Conservation (phyloP, 768 basidiomycete species). For the Mycena leptocephala region DNA sequence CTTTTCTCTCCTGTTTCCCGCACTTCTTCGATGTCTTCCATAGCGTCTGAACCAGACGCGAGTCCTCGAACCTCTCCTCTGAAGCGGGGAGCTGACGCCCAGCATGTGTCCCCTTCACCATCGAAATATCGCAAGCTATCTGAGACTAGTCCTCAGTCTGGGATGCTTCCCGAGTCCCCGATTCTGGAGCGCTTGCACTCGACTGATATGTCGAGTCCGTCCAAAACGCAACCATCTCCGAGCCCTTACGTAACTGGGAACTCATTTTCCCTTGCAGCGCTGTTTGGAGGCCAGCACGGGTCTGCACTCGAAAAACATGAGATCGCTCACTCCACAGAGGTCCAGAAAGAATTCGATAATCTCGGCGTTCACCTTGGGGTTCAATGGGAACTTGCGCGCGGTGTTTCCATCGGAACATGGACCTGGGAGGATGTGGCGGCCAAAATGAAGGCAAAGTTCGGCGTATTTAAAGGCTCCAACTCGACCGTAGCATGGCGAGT, state of each 20-base stretch:
- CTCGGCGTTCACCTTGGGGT: slow-evolving; percentile 22
- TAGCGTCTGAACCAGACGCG: neutral
- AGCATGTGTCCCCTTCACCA: neutral
- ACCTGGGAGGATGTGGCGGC: slow-evolving; percentile 15
- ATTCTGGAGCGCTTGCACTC: neutral
- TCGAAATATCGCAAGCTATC: slow-evolving; percentile 21
- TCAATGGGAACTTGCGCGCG: slow-evolving; percentile 36
- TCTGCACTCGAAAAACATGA: slow-evolving; percentile 6
- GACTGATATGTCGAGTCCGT: neutral
- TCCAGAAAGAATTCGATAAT: slow-evolving; percentile 14
- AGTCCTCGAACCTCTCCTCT: slow-evolving; percentile 12
- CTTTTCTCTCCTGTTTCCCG: slow-evolving; percentile 7
- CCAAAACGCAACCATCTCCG: neutral
- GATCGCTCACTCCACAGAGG: slow-evolving; percentile 22
- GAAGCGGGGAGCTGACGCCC: slow-evolving; percentile 13
- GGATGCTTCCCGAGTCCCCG: neutral
- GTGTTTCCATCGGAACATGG: slow-evolving; percentile 9
- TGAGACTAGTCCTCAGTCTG: neutral
- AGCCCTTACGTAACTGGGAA: neutral
- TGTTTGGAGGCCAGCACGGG: slow-evolving; percentile 24
- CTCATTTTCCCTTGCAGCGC: neutral
- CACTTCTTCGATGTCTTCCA: slow-evolving; percentile 20
- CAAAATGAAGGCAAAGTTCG: neutral
- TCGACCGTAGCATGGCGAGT: neutral
- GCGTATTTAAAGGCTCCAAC: neutral